Conservation (phyloP, 192 early-diverging fungal genomes). For the Rhizoclosmatium sp. region DNA sequence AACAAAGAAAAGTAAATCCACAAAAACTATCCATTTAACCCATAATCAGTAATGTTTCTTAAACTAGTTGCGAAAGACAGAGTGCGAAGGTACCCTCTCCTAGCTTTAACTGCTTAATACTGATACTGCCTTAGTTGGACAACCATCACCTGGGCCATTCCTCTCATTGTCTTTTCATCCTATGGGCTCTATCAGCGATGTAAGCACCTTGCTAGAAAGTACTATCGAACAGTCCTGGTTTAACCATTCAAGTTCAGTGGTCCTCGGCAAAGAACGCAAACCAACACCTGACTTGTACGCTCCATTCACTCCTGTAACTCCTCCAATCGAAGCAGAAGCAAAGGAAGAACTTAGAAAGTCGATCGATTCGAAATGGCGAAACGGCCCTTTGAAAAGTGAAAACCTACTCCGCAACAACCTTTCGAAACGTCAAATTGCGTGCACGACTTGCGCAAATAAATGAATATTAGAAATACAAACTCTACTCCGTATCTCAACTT, state of each 20-base stretch:
- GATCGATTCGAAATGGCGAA: neutral
- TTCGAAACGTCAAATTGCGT: too few species aligned
- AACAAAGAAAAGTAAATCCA: neutral
- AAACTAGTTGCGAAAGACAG: constrained; percentile 36
- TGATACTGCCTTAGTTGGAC: constrained; percentile 19
- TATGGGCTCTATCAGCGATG: constrained; percentile 36
- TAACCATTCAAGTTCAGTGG: neutral
- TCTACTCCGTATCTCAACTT: too few species aligned
- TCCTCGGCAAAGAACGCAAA: constrained; percentile 29
- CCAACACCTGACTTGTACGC: constrained; percentile 26
- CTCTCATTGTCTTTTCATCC: constrained; percentile 26
- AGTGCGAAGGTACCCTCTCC: constrained; percentile 9
- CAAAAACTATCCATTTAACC: neutral
- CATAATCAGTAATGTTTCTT: constrained; percentile 4
- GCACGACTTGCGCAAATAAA: too few species aligned
- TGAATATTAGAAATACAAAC: too few species aligned
- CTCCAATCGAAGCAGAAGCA: neutral
- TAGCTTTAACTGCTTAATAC: too few species aligned
- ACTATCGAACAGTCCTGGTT: too few species aligned
- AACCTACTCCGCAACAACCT: too few species aligned
- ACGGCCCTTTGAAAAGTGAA: neutral
- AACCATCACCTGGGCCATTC: constrained; percentile 35
- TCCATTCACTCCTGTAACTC: constrained; percentile 25
- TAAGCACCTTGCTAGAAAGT: constrained; percentile 6
- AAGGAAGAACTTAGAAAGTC: neutral